Base-by-base conservation (phyloP, 2,329 filamentous ascomycete species). In the Talaromyces amestolkiae region DNA sequence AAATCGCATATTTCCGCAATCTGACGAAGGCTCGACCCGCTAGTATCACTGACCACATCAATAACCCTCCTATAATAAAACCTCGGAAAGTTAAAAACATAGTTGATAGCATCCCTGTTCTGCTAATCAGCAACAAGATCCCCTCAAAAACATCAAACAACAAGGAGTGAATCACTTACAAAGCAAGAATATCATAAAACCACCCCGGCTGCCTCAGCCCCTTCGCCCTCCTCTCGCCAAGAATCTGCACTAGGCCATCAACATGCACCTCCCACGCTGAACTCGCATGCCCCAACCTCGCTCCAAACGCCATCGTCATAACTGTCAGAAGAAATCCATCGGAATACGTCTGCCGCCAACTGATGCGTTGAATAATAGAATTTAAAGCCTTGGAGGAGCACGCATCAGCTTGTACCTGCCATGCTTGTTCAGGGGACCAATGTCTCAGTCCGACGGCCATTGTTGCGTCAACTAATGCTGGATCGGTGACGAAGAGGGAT, bases 311-410 rank as follows among this genome's bases (percentile, higher is more conserved):
- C 68, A 74, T 71, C 1, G 70, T 73, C 35, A 65, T 27, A 15
- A 73, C 70, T 1, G 72, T 64, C 9, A 53, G 69, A 1, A 74
- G 65, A 53, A 74, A 67, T 9, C 69, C 70, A 63, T 72, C 71
- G 7, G 67, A 70, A 7, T 64, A 62, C 4, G 65, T 65, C 35
- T 31, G 59, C 24, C 64, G 61, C 2, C 68, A 69, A 2, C 49
- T 47, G 15, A 74, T 69, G 33, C 60, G 67, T 13, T 69, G 58
- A 31, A 72, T 71, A 27, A 72, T 68, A 22, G 68, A 62, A 22
- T 67, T 66, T 0, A 69, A 65, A 6, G 72, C 72, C 22, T 62
- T 68, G 13, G 65, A 70, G 10, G 63, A 69, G 47, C 69, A 64
- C 3, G 61, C 19, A 11, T 68, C 64, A 19, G 71, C 69, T 49